Evolutionary conservation across 2,329 filamentous ascomycete genomes (phyloP), one percentile per base, ranked within the genome.

Genomic region (Hypomyces rosellus): DNA sequence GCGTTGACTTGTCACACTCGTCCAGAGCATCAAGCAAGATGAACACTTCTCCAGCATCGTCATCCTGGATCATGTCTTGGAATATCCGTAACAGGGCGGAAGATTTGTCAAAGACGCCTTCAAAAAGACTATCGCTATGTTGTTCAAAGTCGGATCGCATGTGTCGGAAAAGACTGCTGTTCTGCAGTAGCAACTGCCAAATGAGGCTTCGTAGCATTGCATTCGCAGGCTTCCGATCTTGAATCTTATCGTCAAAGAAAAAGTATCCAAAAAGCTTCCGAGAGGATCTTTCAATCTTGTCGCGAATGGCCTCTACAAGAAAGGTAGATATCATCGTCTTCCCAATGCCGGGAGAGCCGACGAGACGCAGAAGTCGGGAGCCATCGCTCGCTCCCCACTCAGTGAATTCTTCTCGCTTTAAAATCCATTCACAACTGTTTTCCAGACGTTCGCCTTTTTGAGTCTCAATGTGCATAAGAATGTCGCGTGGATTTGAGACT

Each of bases 291-390:
- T 52, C 38, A 34, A 52, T 30, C 34, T 51, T 54, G 3, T 3
- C 20, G 12, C 47, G 13, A 9, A 54, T 45, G n/a, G 13, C n/a
- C 13, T 52, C 20, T 2, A 54, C 49, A n/a, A 54, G 52, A 39
- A 51, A 54, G 6, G 43, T 54, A n/a, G 52, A 39, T 41, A 54
- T 43, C 25, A 49, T 49, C 11, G 49, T 54, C 46, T 54, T 54
- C 38, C 52, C 52, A 13, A 54, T 46, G 15, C 52, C 52, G n/a
- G 52, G 46, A n/a, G 52, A 42, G 16, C 52, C 49, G 13, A 52
- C 38, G 20, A 54, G 40, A 34, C 49, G 49, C 22, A 54, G 45
- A 46, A 54, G 15, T 30, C 43, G 49, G 20, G 48, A 22, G 30
- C 43, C 14, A 7, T 37, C n/a, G 1, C 13, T 36, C 2, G 42